These are phyloP conservation scores for Stentor coeruleus DNA, from an alignment of 73 alveolate species.

Conservation along the genomic window DNA sequence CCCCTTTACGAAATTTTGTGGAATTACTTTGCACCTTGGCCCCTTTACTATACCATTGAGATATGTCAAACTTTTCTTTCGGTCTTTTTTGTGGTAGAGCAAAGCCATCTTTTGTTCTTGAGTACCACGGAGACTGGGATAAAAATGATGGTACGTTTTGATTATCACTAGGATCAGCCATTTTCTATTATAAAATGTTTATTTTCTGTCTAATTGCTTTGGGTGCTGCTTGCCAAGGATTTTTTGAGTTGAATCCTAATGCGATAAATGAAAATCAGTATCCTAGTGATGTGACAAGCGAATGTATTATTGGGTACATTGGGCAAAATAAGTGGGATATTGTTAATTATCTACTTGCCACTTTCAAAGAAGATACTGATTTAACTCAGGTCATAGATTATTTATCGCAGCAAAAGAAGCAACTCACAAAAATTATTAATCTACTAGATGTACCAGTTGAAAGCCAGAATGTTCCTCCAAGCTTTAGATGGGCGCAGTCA, in stretches of 20 bases:
- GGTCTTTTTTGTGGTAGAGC: slow-evolving; percentile 62
- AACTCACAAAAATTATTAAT: not conserved
- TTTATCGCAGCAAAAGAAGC: not conserved
- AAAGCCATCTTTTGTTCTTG: slow-evolving; percentile 56
- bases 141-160: slow-evolving; percentile 86
- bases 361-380: not conserved
- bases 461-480: slow-evolving; percentile 32
- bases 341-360: not conserved
- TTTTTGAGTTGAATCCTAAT: too few species aligned
- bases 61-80: slow-evolving; percentile 36
- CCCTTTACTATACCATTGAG: slow-evolving; percentile 49
- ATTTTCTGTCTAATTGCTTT: too few species aligned
- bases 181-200: too few species aligned
- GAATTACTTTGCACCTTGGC: slow-evolving; percentile 46
- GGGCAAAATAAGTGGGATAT: not conserved
- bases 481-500: slow-evolving; percentile 60
- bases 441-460: not conserved
- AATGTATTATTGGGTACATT: not conserved
- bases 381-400: not conserved
- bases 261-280: too few species aligned
- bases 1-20: slow-evolving; percentile 84
- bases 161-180: too few species aligned
- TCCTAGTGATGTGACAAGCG: not conserved
- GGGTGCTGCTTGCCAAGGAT: too few species aligned
- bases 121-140: slow-evolving; percentile 89